These are phyloP conservation scores for Elsinoe arachidis DNA, from an alignment of 2,329 filamentous ascomycete species.

Conservation along the genomic window DNA sequence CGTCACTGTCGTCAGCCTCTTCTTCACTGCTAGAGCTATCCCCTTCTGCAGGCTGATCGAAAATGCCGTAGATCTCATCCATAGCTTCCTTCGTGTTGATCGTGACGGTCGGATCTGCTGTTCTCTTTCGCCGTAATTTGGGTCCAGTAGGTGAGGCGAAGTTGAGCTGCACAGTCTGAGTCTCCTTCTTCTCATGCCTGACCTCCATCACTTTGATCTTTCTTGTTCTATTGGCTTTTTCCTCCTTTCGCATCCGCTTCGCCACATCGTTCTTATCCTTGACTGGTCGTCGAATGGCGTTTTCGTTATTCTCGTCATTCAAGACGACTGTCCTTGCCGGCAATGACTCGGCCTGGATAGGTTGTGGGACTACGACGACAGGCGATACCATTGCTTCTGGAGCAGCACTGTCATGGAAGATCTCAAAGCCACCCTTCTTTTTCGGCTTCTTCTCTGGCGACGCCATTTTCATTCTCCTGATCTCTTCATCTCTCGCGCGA, in stretches of 20 bases:
- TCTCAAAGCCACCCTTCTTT: constrained; percentile 16
- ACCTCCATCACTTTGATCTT: constrained; percentile 68
- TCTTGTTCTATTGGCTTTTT: constrained; percentile 41
- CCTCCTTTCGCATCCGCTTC: constrained; percentile 40
- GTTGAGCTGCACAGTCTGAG: constrained; percentile 91
- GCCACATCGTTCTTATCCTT: constrained; percentile 35
- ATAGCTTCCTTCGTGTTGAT: constrained; percentile 91
- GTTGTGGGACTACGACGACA: neutral
- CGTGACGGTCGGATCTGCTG: constrained; percentile 89
- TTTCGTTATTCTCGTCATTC: constrained; percentile 41
- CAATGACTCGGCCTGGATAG: neutral
- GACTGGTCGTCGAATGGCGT: constrained; percentile 29
- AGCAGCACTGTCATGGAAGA: constrained; percentile 15
- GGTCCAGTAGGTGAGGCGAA: constrained; percentile 79
- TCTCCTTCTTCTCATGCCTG: constrained; percentile 66
- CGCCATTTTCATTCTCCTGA: neutral
- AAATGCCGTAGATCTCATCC: constrained; percentile 95
- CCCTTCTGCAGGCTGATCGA: constrained; percentile 68
- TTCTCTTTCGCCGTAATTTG: constrained; percentile 69
- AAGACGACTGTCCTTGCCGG: constrained; percentile 15
- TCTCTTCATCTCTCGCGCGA: neutral
- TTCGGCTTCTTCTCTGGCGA: constrained; percentile 18
- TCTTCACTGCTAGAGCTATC: constrained; percentile 56
- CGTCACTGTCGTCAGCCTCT: constrained; percentile 53
- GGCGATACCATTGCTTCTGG: neutral